Percentiles rank a stretch among this genome's conserved stretches.
Evolutionary conservation across 1,284 basidiomycete genomes (phyloP).

Genomic region (Rhizoctonia solani): DNA sequence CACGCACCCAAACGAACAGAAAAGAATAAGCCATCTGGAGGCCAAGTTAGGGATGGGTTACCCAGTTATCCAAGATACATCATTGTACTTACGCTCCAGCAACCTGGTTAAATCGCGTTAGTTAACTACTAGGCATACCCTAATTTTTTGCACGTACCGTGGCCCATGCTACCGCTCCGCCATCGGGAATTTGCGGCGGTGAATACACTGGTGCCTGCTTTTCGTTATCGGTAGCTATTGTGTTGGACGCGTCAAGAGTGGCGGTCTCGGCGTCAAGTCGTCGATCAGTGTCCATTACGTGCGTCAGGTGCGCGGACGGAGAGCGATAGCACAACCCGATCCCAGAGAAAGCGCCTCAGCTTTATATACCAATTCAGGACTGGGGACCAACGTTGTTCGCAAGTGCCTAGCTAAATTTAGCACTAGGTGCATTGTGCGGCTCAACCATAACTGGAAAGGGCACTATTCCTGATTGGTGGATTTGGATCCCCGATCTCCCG

Average conservation of each 20-base stretch:
- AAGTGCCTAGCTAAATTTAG: too few relatives aligned
- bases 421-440: too few relatives aligned
- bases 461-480: too few relatives aligned
- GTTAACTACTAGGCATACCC: neutral
- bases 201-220: conserved; percentile 1
- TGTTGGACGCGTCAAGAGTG: neutral
- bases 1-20: conserved; percentile 29
- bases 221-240: neutral
- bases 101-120: conserved; percentile 5
- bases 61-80: neutral
- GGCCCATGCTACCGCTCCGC: conserved; percentile 15
- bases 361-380: neutral
- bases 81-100: conserved; percentile 20
- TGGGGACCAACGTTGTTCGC: neutral
- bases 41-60: neutral
- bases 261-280: conserved; percentile 15
- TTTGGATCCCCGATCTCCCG: too few relatives aligned
- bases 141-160: neutral
- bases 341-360: neutral
- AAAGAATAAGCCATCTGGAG: conserved; percentile 24
- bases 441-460: too few relatives aligned
- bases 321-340: neutral
- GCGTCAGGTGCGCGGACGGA: neutral
- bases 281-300: neutral
- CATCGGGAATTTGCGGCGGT: conserved; percentile 17